Percentiles rank a stretch among this genome's conserved stretches.
phyloP scores from a whole-genome alignment of 2,329 filamentous ascomycete species.

The Claviceps digitariae region DNA sequence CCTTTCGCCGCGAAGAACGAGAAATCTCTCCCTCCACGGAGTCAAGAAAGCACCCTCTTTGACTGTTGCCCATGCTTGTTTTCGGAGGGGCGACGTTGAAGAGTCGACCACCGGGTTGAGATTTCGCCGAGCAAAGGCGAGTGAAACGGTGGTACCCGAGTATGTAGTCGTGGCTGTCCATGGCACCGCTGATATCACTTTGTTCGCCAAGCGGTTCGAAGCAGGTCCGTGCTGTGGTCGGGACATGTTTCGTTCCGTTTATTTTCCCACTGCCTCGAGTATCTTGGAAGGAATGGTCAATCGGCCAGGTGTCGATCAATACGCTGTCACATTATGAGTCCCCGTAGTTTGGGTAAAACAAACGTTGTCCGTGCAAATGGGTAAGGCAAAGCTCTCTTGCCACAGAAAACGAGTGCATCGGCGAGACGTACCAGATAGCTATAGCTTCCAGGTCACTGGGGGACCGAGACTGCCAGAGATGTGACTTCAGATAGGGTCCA shows the following conservation, averaged over 20 bases:
- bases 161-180: not conserved
- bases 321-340: not conserved
- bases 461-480: not conserved
- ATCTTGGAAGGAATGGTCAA: not conserved
- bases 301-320: not conserved
- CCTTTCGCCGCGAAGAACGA: conserved; percentile 79
- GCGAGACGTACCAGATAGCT: not conserved
- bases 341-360: not conserved
- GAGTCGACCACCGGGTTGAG: not conserved
- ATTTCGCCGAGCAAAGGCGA: not conserved
- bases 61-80: conserved; percentile 66
- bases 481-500: not conserved
- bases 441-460: not conserved
- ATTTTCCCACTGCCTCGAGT: not conserved
- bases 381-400: not conserved
- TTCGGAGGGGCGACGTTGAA: not conserved
- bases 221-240: not conserved
- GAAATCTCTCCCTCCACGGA: conserved; percentile 75
- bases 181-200: not conserved
- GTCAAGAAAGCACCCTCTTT: conserved; percentile 55
- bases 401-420: not conserved
- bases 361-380: not conserved
- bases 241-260: not conserved
- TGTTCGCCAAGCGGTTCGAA: not conserved
- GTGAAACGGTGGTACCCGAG: not conserved